Percentiles rank a stretch among this genome's conserved stretches.
Evolutionary conservation across 139 green algal species (phyloP).

Genomic region (Coccomyxa sp.): DNA sequence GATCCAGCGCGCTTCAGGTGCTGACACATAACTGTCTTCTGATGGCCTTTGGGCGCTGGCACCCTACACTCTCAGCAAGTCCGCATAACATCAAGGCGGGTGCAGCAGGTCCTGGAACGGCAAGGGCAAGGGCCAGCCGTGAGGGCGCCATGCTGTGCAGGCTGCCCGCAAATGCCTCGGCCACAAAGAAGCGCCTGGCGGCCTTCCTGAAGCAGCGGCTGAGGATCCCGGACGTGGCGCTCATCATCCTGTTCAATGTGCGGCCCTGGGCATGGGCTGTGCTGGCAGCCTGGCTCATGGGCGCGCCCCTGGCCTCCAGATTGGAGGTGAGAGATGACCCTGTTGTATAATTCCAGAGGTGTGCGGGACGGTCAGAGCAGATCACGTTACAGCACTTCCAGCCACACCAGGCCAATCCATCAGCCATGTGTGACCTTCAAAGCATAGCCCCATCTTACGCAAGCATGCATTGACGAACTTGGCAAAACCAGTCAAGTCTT

Average conservation of each 20-base stretch:
- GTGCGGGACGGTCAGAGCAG: not conserved
- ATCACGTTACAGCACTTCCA: not conserved
- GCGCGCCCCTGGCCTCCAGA: constrained; percentile 14
- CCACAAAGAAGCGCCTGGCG: not conserved
- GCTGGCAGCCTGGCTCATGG: constrained; percentile 28
- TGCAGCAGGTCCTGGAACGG: no score
- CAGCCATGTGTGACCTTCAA: not conserved
- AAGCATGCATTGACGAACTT: not conserved
- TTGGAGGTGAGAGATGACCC: constrained; percentile 5
- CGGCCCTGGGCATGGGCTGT: constrained; percentile 19
- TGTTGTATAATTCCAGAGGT: not conserved
- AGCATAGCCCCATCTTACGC: not conserved
- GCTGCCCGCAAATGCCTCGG: constrained; percentile 8
- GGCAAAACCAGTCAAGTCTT: constrained; percentile 12
- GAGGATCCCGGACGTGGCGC: constrained; percentile 27
- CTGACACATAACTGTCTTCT: no score
- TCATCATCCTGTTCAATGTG: constrained; percentile 21
- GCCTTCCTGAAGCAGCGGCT: constrained; percentile 12
- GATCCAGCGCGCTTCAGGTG: not conserved
- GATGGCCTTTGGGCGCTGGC: no score
- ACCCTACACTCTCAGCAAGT: no score
- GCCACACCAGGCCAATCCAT: not conserved
- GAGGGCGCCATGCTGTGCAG: not conserved
- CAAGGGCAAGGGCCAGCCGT: no score
- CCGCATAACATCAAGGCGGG: no score